phyloP scores from a whole-genome alignment of 2,329 filamentous ascomycete genomes.

The Thelonectria olida region DNA sequence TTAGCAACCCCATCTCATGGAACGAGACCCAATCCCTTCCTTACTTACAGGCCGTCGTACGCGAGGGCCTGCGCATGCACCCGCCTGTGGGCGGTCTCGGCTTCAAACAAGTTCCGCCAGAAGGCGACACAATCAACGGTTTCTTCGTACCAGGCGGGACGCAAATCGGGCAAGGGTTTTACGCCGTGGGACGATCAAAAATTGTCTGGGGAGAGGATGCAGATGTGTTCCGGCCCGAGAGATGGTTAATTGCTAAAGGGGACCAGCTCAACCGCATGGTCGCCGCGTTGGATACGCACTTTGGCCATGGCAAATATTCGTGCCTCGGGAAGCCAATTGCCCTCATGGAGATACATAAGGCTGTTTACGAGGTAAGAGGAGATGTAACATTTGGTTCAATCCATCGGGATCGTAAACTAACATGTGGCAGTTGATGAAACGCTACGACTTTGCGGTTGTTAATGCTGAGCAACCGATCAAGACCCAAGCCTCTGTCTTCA shows the following conservation, averaged over 20 bases:
- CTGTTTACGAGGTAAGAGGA: conserved; percentile 54
- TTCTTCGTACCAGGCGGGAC: conserved; percentile 62
- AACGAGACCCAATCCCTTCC: conserved; percentile 57
- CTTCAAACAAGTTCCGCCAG: conserved; percentile 62
- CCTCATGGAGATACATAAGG: conserved; percentile 59
- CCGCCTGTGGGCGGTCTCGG: conserved; percentile 63
- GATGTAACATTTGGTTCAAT: not conserved
- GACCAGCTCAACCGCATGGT: conserved; percentile 47
- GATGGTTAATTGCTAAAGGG: conserved; percentile 57
- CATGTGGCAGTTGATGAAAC: conserved; percentile 39
- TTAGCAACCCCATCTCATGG: conserved; percentile 54
- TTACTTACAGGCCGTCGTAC: conserved; percentile 66
- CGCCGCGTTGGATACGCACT: conserved; percentile 52
- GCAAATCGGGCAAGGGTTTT: conserved; percentile 62
- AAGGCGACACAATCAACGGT: conserved; percentile 62
- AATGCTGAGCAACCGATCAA: conserved; percentile 47
- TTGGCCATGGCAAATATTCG: conserved; percentile 55
- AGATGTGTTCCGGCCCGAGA: conserved; percentile 61
- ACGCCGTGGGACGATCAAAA: conserved; percentile 60
- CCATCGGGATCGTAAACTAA: not conserved
- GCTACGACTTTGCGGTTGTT: conserved; percentile 46
- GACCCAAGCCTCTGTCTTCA: conserved; percentile 45
- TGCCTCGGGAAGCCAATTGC: conserved; percentile 60
- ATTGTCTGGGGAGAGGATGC: conserved; percentile 61
- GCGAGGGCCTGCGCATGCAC: conserved; percentile 64